A percentile compares a stretch with the other conserved stretches of the same genome.
These are phyloP conservation scores for Bryoglossum gracile DNA, from an alignment of 495 filamentous ascomycete genomes.

Conservation along the genomic window DNA sequence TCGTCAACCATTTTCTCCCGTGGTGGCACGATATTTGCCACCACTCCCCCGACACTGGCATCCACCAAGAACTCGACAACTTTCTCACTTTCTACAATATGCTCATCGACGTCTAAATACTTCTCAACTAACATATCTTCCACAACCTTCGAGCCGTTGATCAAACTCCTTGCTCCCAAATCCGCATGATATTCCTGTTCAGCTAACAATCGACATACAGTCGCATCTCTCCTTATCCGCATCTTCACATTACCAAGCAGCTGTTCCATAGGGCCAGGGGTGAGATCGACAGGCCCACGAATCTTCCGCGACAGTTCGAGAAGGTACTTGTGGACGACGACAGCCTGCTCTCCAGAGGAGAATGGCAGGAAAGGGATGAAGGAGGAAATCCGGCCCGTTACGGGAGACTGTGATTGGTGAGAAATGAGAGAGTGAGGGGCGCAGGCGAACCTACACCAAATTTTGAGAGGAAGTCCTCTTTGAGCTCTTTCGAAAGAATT, in stretches of 20 bases:
- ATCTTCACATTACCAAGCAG: slow-evolving; percentile 35
- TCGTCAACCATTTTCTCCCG: too few species aligned
- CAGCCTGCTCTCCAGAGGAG: slow-evolving; percentile 31
- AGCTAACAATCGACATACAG: slow-evolving; percentile 32
- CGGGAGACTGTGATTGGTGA: slow-evolving; percentile 27
- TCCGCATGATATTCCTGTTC: slow-evolving; percentile 31
- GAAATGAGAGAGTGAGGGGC: too few species aligned
- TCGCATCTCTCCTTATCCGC: slow-evolving; percentile 27
- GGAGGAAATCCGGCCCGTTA: slow-evolving; percentile 35
- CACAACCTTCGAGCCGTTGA: slow-evolving; percentile 15
- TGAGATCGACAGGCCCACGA: slow-evolving; percentile 26
- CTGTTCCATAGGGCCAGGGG: slow-evolving; percentile 19
- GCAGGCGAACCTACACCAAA: slow-evolving; percentile 29
- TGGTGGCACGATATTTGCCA: slow-evolving; percentile 19
- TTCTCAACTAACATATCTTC: slow-evolving; percentile 21
- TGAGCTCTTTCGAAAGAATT: slow-evolving; percentile 28
- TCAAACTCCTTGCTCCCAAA: slow-evolving; percentile 35
- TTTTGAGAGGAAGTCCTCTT: slow-evolving; percentile 23
- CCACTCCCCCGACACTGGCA: slow-evolving; percentile 17
- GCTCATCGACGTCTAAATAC: slow-evolving; percentile 28
- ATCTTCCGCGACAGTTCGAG: slow-evolving; percentile 32
- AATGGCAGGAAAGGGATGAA: slow-evolving; percentile 45
- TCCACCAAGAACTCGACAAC: slow-evolving; percentile 24
- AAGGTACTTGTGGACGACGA: slow-evolving; percentile 39
- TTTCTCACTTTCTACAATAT: slow-evolving; percentile 25